Evolutionary conservation across 1,139 yeast species (phyloP).

Genomic region (Nematodospora anomalae): DNA sequence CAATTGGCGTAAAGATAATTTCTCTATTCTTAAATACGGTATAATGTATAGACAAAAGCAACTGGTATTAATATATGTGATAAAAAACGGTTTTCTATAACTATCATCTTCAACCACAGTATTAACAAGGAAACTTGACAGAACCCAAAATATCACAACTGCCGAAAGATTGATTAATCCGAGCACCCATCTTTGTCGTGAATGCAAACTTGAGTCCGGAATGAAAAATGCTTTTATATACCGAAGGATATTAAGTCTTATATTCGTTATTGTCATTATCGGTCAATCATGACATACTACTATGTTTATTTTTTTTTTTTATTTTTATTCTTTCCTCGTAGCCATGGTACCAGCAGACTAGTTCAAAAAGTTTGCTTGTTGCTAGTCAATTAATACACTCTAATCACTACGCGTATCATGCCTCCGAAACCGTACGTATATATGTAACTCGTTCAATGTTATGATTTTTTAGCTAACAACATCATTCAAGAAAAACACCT

Average conservation of each 20-base stretch:
- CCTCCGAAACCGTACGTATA: conserved; percentile 16
- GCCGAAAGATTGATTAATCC: conserved; percentile 72
- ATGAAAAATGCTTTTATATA: conserved; percentile 17
- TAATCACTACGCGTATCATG: conserved; percentile 7
- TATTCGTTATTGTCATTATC: conserved; percentile 6
- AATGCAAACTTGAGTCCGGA: conserved; percentile 17
- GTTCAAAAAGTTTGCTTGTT: neutral
- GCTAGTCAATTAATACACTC: too few species aligned
- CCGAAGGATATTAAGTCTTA: conserved; percentile 12
- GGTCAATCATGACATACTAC: neutral
- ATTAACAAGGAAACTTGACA: conserved; percentile 78
- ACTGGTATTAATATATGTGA: conserved; percentile 88
- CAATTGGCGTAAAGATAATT: conserved; percentile 23
- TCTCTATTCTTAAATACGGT: conserved; percentile 50
- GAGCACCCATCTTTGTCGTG: conserved; percentile 60
- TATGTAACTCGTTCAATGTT: too few species aligned
- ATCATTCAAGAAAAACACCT: conserved; percentile 4
- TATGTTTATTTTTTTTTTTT: conserved; percentile 2
- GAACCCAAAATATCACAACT: conserved; percentile 86
- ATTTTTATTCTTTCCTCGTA: conserved; percentile 4
- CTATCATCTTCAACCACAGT: conserved; percentile 64
- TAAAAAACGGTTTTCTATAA: conserved; percentile 89
- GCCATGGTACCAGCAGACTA: too few species aligned
- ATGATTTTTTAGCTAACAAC: neutral
- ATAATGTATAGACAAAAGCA: conserved; percentile 75